Conservation (phyloP, 2,329 filamentous ascomycete species). For the Huntiella moniliformis region DNA sequence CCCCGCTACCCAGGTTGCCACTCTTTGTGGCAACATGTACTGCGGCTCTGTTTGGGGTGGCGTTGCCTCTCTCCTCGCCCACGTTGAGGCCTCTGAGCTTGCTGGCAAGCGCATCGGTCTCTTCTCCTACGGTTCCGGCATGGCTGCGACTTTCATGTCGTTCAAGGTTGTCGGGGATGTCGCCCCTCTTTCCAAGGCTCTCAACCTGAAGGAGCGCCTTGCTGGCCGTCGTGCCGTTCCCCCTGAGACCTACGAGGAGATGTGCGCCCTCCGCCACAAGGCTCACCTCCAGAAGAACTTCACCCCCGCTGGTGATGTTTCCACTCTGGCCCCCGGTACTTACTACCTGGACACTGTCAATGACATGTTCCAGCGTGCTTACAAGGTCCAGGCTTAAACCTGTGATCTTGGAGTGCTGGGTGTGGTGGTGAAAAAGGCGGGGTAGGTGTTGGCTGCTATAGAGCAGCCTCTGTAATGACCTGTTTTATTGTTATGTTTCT, state of each 20-base stretch:
- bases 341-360: slow-evolving; percentile 71
- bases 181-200: slow-evolving; percentile 43
- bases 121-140: slow-evolving; percentile 64
- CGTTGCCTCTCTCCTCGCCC: slow-evolving; percentile 48
- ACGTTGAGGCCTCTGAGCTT: slow-evolving; percentile 42
- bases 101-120: slow-evolving; percentile 55
- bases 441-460: background rate
- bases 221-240: slow-evolving; percentile 45
- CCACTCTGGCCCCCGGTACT: slow-evolving; percentile 45
- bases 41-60: slow-evolving; percentile 59
- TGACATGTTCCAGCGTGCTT: slow-evolving; percentile 70
- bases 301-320: slow-evolving; percentile 47
- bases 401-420: background rate
- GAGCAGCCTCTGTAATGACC: background rate
- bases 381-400: slow-evolving; percentile 51
- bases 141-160: slow-evolving; percentile 53
- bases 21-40: slow-evolving; percentile 55
- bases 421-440: slow-evolving; percentile 5
- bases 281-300: slow-evolving; percentile 69
- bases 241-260: slow-evolving; percentile 55
- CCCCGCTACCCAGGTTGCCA: slow-evolving; percentile 56
- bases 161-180: slow-evolving; percentile 57
- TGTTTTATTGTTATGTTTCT: slow-evolving; percentile 3
- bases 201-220: slow-evolving; percentile 53
- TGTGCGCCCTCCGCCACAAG: slow-evolving; percentile 66